Evolutionary conservation across 257 asterid species (phyloP), one percentile per base, ranked within the genome.

Genomic region (Dorcoceras hygrometricum): DNA sequence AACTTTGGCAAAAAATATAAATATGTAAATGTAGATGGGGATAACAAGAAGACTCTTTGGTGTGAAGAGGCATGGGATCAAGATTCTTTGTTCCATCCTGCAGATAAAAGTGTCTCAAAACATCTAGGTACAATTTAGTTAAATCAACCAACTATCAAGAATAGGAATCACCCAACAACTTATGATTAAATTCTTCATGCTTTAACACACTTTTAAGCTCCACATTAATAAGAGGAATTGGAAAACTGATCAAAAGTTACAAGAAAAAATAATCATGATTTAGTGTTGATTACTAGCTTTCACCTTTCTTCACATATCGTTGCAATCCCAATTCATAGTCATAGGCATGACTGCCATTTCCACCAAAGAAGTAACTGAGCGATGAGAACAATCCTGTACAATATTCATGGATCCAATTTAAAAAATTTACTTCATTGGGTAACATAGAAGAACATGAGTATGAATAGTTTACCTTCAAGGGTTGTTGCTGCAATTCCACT

Each of bases 251-350:
- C 55, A 6, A 23, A 59, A 51, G 29, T 43, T 29, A 56, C 50
- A n/a, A 39, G 26, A 63, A 11, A 56, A 63, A 67, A 46, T 43
- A 26, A 66, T 65, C 66, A 26, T 28, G 46, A 39, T 39, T 39
- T 39, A 43, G 53, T 43, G 53, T 54, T 26, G 58, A 23, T 22
- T 46, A 72, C 83, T 73, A 79, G 86, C 99, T 90, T 75, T 76
- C 78, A 72, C 81, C 89, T 75, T 77, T 82, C 81, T 85, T 88
- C 65, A 73, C 66, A 72, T 24, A 76, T 71, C 81, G 75, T 64
- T 88, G 99, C 57, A 94, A 58, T 69, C 84, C 79, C 55, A 94
- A 82, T 81, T 90, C 89, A 79, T 79, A 94, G 76, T 90, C 90
- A 70, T 63, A 70, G 34, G 79, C 86, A 76, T 88, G 95, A 76